Evolutionary conservation across 1,284 basidiomycete species (phyloP), one percentile per base, ranked within the genome.

Genomic region (Leccinum subspadiceum): DNA sequence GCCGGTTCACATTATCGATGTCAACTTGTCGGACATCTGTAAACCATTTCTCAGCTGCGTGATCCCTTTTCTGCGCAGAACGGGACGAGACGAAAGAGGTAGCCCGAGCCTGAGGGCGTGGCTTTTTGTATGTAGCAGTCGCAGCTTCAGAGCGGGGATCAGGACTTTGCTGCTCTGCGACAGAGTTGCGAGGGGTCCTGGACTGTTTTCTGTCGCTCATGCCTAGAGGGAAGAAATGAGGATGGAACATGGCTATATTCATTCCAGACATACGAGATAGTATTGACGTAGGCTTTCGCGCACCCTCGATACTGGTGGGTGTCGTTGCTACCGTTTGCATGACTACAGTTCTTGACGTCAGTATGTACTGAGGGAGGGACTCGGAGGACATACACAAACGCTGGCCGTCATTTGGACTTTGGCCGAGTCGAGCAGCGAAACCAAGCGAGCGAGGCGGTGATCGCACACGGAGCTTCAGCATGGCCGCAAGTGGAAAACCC

Each of bases 31-130:
- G 69, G 39, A 68, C 53, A 37, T 58, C 54, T 33, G 58, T 59
- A 51, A 69, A 70, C 67, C 67, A 69, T 58, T 69, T 69, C 31
- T 65, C 59, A 6, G 70, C 54, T 20, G 67, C 68, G 22, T 67
- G 46, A 50, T 69, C 67, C 39, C 67, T 69, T 44, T 56, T 54
- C 33, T 64, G 65, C 41, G 68, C 70, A 39, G 70, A 70, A 35
- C 59, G 66, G 31, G 58, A 12, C 22, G 68, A 68, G 54, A 72
- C 2, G 44, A 69, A 70, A 17, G 68, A 69, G 10, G 67, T 70
- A 2, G 12, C 4, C 29, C 29, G 29, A 12, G 57, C 29, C 4
- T 46, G 63, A 52, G 33, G 57, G 6, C 20, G 50, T 31, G 48
- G 48, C 35, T 54, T 56, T 33, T n/a, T 31, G 53, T 41, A 22